Conservation (phyloP, 2,329 filamentous ascomycete species). For the Fusarium sacchari region DNA sequence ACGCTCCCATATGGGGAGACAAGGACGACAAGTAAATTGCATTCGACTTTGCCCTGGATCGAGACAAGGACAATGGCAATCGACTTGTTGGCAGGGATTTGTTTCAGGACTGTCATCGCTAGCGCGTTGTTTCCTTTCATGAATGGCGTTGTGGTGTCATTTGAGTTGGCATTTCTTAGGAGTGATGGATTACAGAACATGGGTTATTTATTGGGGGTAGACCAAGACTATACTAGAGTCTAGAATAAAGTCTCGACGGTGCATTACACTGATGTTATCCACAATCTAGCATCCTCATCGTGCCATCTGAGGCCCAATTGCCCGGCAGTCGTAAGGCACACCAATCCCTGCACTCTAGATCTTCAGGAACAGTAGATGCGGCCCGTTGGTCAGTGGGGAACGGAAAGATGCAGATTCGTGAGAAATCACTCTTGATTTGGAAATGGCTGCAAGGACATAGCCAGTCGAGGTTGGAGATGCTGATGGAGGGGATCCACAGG, state of each 20-base stretch:
- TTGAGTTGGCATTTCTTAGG: conserved; percentile 30
- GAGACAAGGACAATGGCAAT: not conserved
- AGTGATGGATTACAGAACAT: conserved; percentile 42
- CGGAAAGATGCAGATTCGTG: conserved; percentile 22
- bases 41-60: not conserved
- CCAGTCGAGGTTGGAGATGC: conserved; percentile 15
- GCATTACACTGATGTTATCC: too few species aligned
- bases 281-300: too few species aligned
- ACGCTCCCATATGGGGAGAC: conserved; percentile 67
- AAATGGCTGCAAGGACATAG: conserved; percentile 14
- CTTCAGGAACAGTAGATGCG: conserved; percentile 35
- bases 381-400: conserved; percentile 29
- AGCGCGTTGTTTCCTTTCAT: conserved; percentile 39
- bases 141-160: conserved; percentile 46
- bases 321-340: not conserved
- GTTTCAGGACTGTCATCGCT: conserved; percentile 28
- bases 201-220: conserved; percentile 11
- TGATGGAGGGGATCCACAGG: conserved; percentile 36
- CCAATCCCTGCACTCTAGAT: conserved; percentile 10
- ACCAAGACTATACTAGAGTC: conserved; percentile 18
- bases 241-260: conserved; percentile 26
- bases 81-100: not conserved
- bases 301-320: too few species aligned
- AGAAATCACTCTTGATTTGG: conserved; percentile 26
- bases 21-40: conserved; percentile 32